Evolutionary conservation across 176 grass and related monocot genomes (phyloP).

Genomic region (Triticum urartu): DNA sequence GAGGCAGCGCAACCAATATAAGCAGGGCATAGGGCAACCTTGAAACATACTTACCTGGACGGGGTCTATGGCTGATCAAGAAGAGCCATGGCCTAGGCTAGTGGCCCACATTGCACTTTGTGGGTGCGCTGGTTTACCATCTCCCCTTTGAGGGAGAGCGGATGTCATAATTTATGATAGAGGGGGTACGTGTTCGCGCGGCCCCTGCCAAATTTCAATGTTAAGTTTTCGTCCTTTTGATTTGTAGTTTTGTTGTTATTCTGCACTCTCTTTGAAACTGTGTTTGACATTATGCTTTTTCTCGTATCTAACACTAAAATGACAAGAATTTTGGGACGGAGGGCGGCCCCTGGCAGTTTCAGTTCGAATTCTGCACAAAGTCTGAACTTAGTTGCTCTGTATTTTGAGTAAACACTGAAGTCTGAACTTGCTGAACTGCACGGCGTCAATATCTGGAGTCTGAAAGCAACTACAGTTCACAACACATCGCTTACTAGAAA

Average conservation of each 20-base stretch:
- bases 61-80: constrained; percentile 24
- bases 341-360: no score
- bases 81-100: constrained; percentile 35
- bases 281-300: background rate
- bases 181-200: constrained; percentile 26
- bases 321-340: no score
- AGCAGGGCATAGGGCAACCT: background rate
- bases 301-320: no score
- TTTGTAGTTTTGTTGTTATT: background rate
- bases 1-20: background rate
- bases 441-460: background rate
- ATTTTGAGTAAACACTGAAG: no score
- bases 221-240: background rate
- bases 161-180: constrained; percentile 53
- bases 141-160: constrained; percentile 45
- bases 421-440: background rate
- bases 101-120: constrained; percentile 39
- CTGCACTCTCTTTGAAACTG: no score
- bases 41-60: constrained; percentile 39
- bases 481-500: background rate
- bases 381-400: no score
- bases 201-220: constrained; percentile 11
- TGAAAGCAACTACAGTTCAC: background rate
- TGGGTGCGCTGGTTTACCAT: constrained; percentile 41
- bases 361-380: background rate